Evolutionary conservation across 176 grass and related monocot species (phyloP).

Genomic region (Typha latifolia): DNA sequence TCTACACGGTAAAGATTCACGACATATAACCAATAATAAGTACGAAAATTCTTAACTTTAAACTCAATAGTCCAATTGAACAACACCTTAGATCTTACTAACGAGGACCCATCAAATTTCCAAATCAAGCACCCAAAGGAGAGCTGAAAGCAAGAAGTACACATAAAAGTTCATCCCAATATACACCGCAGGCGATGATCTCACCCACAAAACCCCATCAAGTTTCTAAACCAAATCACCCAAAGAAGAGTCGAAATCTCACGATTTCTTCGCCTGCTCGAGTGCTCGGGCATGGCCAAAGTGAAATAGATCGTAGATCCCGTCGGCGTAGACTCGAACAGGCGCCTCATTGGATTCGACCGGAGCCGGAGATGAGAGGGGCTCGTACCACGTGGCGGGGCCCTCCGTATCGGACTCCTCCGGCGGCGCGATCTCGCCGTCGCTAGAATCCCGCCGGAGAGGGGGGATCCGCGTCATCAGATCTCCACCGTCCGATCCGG

Average conservation of each 20-base stretch:
- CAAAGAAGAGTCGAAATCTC: conserved; percentile 6
- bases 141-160: too few relatives aligned
- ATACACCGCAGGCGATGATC: too few relatives aligned
- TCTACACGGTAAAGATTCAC: too few relatives aligned
- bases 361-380: conserved; percentile 3
- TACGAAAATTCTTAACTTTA: too few relatives aligned
- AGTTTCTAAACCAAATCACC: too few relatives aligned
- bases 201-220: too few relatives aligned
- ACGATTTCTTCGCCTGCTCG: conserved; percentile 69
- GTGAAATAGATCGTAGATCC: conserved; percentile 68
- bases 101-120: too few relatives aligned
- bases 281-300: conserved; percentile 65
- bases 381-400: conserved; percentile 38
- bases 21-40: too few relatives aligned
- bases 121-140: too few relatives aligned
- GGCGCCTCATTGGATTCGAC: neutral
- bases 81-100: too few relatives aligned
- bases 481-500: conserved; percentile 1
- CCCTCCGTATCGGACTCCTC: conserved; percentile 15
- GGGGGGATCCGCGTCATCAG: conserved; percentile 1
- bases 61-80: too few relatives aligned
- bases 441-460: neutral
- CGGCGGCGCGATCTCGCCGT: neutral
- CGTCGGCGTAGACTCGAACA: conserved; percentile 52
- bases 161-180: too few relatives aligned